A percentile compares a stretch with the other conserved stretches of the same genome.
Evolutionary conservation across 139 green algal genomes (phyloP).

Genomic region (Zygnema cylindricum): DNA sequence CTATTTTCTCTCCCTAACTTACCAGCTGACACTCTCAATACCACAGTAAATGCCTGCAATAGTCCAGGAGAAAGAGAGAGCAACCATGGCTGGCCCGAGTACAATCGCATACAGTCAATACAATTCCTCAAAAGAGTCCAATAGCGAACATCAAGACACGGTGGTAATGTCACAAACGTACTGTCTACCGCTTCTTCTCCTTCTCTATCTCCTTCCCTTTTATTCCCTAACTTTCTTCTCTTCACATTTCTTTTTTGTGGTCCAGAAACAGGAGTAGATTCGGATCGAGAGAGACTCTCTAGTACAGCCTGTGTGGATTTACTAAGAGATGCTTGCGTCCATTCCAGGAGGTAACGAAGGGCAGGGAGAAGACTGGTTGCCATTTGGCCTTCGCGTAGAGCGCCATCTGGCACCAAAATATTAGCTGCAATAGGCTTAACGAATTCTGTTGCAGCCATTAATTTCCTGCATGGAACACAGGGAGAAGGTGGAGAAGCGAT

Average conservation of each 20-base stretch:
- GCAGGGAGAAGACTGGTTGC: not conserved
- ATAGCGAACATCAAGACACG: not conserved
- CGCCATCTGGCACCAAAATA: not conserved
- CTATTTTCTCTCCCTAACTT: too few species aligned
- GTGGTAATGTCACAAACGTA: too few species aligned
- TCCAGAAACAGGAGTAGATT: too few species aligned
- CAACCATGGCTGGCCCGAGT: not conserved
- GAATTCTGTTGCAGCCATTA: not conserved
- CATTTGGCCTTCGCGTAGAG: too few species aligned
- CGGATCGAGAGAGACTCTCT: too few species aligned
- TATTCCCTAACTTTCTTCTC: too few species aligned
- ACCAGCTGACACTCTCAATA: not conserved
- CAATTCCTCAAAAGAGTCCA: not conserved
- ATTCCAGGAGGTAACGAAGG: not conserved
- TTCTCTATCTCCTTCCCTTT: too few species aligned
- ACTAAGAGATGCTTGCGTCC: not conserved
- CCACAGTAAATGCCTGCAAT: not conserved
- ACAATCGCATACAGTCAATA: not conserved
- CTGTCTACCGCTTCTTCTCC: too few species aligned
- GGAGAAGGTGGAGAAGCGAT: too few species aligned
- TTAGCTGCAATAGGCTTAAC: not conserved
- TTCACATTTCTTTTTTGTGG: too few species aligned
- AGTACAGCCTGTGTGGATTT: too few species aligned
- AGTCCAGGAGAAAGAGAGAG: not conserved
- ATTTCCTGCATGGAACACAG: not conserved